A percentile compares a stretch with the other conserved stretches of the same genome.
These are phyloP conservation scores for Fabrea salina DNA, from an alignment of 169 alveolate species.

Conservation along the genomic window DNA sequence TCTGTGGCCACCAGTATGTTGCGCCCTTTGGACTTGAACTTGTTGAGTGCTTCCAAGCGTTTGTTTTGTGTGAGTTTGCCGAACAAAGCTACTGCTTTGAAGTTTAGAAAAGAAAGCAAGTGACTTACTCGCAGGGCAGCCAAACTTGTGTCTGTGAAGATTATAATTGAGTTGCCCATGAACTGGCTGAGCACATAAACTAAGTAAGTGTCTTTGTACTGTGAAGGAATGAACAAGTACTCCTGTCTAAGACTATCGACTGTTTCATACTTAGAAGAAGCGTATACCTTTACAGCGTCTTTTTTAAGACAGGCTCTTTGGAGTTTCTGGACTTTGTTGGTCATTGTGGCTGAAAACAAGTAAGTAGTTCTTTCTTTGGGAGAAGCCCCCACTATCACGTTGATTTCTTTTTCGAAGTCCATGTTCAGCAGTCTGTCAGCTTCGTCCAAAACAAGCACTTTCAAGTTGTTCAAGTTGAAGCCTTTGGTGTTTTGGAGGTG, in stretches of 20 bases:
- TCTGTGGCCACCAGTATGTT: constrained; percentile 96
- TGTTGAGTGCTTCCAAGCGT: constrained; percentile 91
- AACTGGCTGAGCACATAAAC: constrained; percentile 81
- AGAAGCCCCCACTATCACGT: constrained; percentile 87
- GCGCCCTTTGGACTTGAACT: constrained; percentile 89
- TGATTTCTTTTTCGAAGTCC: constrained; percentile 97
- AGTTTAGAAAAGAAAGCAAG: constrained; percentile 86
- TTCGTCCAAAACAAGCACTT: constrained; percentile 93
- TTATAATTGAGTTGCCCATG: constrained; percentile 84
- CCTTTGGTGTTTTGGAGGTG: constrained; percentile 98
- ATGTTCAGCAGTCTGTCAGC: constrained; percentile 94
- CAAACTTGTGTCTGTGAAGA: constrained; percentile 93
- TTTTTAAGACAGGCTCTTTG: constrained; percentile 93
- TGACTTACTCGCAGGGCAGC: constrained; percentile 86
- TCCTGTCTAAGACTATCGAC: constrained; percentile 89
- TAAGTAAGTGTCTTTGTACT: constrained; percentile 92
- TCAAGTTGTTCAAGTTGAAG: constrained; percentile 88
- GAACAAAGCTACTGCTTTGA: constrained; percentile 90
- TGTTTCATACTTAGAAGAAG: constrained; percentile 89
- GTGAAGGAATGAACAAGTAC: constrained; percentile 92
- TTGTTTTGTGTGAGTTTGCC: constrained; percentile 95
- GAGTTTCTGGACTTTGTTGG: constrained; percentile 95
- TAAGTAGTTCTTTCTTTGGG: constrained; percentile 94
- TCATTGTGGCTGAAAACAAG: constrained; percentile 99
- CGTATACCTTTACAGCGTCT: constrained; percentile 94